Percentiles rank a stretch among this genome's conserved stretches.
Conservation (phyloP, 371 early-diverging fungal genomes). For the Mortierella sp. region DNA sequence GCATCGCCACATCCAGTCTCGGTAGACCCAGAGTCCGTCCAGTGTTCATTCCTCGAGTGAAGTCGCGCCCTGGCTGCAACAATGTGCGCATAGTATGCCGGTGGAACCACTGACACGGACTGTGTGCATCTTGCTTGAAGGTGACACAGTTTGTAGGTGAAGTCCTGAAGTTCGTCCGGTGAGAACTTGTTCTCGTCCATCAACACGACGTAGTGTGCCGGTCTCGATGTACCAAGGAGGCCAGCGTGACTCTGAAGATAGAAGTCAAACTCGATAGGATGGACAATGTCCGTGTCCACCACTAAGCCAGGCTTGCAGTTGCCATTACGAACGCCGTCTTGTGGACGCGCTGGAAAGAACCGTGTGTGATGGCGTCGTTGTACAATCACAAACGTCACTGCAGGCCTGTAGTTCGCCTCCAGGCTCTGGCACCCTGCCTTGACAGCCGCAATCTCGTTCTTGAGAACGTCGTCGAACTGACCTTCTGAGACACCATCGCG, state of each 20-base stretch:
- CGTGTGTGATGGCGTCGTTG: constrained; percentile 77
- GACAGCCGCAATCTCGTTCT: constrained; percentile 84
- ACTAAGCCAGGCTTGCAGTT: constrained; percentile 89
- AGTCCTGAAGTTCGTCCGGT: constrained; percentile 71
- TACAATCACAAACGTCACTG: constrained; percentile 71
- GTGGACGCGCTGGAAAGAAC: constrained; percentile 57
- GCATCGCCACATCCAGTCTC: background rate
- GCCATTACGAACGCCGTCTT: constrained; percentile 55
- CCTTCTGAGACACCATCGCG: constrained; percentile 96
- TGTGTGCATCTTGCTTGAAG: constrained; percentile 84
- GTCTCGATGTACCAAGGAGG: constrained; percentile 83
- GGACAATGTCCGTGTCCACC: constrained; percentile 86
- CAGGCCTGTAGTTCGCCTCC: constrained; percentile 49
- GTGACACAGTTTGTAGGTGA: constrained; percentile 82
- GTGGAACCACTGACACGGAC: constrained; percentile 76
- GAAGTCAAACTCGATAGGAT: constrained; percentile 92
- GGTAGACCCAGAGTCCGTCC: constrained; percentile 11
- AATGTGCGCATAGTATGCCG: constrained; percentile 90
- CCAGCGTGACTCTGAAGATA: constrained; percentile 86
- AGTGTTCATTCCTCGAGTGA: constrained; percentile 55
- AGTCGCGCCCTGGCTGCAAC: constrained; percentile 80
- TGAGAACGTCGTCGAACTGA: constrained; percentile 84
- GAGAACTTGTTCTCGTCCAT: constrained; percentile 77
- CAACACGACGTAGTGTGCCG: constrained; percentile 84
- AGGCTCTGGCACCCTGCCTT: constrained; percentile 52